These are phyloP conservation scores for Boletus vinaceobasis DNA, from an alignment of 768 basidiomycete species.

Conservation along the genomic window DNA sequence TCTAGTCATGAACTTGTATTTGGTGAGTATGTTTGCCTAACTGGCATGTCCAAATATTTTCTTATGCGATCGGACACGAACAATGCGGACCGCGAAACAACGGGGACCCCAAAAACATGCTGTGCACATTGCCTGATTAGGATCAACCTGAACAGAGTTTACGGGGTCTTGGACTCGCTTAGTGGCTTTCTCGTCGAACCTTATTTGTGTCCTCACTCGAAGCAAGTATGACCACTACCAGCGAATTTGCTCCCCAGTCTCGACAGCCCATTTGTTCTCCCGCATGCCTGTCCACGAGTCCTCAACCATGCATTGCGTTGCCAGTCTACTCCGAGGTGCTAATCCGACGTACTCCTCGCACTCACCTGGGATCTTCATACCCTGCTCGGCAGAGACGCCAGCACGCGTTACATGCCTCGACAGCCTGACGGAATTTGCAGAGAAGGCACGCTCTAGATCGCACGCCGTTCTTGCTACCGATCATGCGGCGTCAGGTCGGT, in stretches of 20 bases:
- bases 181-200: too few species aligned
- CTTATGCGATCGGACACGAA: background rate
- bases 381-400: constrained; percentile 32
- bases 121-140: background rate
- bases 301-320: too few species aligned
- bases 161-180: constrained; percentile 14
- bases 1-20: constrained; percentile 2
- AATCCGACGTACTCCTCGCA: too few species aligned
- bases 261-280: too few species aligned
- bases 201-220: too few species aligned
- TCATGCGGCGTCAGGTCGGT: background rate
- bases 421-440: constrained; percentile 45
- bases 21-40: constrained; percentile 13
- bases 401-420: constrained; percentile 40
- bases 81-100: constrained; percentile 4
- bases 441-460: constrained; percentile 25
- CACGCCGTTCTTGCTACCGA: background rate
- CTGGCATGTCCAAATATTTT: constrained; percentile 16
- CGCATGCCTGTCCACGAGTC: too few species aligned
- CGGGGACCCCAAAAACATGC: constrained; percentile 11
- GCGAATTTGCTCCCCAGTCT: too few species aligned
- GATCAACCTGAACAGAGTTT: constrained; percentile 15
- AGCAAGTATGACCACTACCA: too few species aligned
- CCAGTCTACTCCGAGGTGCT: too few species aligned
- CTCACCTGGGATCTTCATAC: constrained; percentile 51